Conservation (phyloP, 1,284 basidiomycete genomes). For the Ustilago loliicola region DNA sequence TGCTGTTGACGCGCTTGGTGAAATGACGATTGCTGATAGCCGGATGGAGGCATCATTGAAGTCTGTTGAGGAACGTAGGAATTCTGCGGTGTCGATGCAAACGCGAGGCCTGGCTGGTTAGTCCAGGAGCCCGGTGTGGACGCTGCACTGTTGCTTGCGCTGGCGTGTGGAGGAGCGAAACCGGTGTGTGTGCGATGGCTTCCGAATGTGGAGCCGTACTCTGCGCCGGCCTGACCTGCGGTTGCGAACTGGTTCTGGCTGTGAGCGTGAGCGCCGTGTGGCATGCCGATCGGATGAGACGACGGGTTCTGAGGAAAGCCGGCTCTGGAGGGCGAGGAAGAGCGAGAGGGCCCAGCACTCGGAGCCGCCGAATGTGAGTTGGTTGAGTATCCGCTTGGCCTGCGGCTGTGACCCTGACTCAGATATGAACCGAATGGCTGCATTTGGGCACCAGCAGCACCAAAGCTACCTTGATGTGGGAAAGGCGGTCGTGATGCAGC, state of each 20-base stretch:
- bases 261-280: slow-evolving; percentile 14
- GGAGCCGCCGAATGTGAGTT: slow-evolving; percentile 49
- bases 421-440: slow-evolving; percentile 22
- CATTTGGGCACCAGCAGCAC: slow-evolving; percentile 26
- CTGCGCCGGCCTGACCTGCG: slow-evolving; percentile 12
- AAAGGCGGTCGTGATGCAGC: slow-evolving; percentile 18
- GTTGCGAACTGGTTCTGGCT: slow-evolving; percentile 16
- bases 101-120: slow-evolving; percentile 18
- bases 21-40: slow-evolving; percentile 15
- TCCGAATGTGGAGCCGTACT: slow-evolving; percentile 34
- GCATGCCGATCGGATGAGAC: slow-evolving; percentile 25
- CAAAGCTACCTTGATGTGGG: slow-evolving; percentile 33
- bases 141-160: neutral
- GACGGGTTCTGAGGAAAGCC: neutral
- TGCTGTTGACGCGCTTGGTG: slow-evolving; percentile 25
- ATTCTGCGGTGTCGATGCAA: slow-evolving; percentile 20
- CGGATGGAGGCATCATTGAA: slow-evolving; percentile 19
- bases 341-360: slow-evolving; percentile 48
- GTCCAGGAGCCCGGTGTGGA: slow-evolving; percentile 29
- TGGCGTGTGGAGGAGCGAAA: slow-evolving; percentile 8
- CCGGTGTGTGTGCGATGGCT: slow-evolving; percentile 27
- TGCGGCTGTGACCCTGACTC: slow-evolving; percentile 28
- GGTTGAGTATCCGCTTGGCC: slow-evolving; percentile 42
- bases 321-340: slow-evolving; percentile 42
- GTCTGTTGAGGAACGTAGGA: slow-evolving; percentile 26